Evolutionary conservation across 164 flowering plant species (phyloP).

Genomic region (Buxus sempervirens): DNA sequence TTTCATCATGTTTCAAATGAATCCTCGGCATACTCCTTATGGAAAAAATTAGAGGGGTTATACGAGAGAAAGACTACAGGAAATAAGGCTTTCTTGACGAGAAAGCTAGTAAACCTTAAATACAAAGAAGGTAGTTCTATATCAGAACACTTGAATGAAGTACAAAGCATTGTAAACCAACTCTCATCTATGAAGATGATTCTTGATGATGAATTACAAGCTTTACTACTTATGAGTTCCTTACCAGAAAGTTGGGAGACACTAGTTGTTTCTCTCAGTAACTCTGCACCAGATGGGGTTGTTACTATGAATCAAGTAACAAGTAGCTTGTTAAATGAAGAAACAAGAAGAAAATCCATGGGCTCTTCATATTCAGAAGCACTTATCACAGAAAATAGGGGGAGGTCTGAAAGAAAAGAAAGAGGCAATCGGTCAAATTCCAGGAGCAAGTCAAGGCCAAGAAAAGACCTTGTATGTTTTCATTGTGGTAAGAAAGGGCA

Average conservation of each 20-base stretch:
- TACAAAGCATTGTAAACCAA: slow-evolving; percentile 6
- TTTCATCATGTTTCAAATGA: slow-evolving; percentile 2
- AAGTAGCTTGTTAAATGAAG: slow-evolving; percentile 12
- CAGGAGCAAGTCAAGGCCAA: background rate
- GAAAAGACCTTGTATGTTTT: background rate
- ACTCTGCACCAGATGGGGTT: slow-evolving; percentile 6
- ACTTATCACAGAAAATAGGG: background rate
- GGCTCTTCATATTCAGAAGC: background rate
- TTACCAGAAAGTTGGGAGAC: slow-evolving; percentile 13
- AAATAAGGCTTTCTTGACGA: slow-evolving; percentile 1
- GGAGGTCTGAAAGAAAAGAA: background rate
- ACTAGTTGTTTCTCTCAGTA: background rate
- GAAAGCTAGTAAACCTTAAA: slow-evolving; percentile 7
- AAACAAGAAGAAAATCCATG: slow-evolving; percentile 4
- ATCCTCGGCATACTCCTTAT: background rate
- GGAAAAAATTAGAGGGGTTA: slow-evolving; percentile 3
- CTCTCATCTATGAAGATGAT: background rate
- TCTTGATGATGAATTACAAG: slow-evolving; percentile 12
- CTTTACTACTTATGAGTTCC: slow-evolving; percentile 8
- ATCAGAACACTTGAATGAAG: slow-evolving; percentile 5
- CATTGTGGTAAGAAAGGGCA: background rate
- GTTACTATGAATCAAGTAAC: slow-evolving; percentile 5
- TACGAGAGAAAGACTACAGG: slow-evolving; percentile 12
- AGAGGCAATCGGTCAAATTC: background rate
- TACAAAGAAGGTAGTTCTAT: background rate